Evolutionary conservation across 2,329 filamentous ascomycete genomes (phyloP).

Genomic region (Venturia asperata): DNA sequence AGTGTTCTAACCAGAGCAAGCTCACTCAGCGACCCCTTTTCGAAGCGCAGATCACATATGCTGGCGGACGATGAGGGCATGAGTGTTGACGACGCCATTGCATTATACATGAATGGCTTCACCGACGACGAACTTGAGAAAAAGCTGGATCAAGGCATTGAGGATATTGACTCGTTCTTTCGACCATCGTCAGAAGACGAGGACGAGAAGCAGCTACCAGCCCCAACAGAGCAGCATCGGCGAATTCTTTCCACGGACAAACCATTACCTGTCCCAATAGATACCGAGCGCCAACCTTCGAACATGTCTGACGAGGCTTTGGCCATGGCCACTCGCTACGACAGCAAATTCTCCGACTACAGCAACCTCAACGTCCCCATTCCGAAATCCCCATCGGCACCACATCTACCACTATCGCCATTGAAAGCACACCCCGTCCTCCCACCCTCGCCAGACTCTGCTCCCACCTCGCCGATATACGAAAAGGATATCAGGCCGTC

Average conservation of each 20-base stretch:
- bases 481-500: neutral
- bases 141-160: constrained; percentile 11
- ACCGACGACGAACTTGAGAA: constrained; percentile 35
- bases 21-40: constrained; percentile 55
- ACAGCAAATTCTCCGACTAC: constrained; percentile 12
- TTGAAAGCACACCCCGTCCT: constrained; percentile 6
- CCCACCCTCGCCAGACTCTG: constrained; percentile 1
- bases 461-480: constrained; percentile 14
- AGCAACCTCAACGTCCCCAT: constrained; percentile 2
- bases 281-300: neutral
- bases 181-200: neutral
- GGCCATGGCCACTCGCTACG: neutral
- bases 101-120: constrained; percentile 54
- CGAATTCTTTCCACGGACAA: neutral
- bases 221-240: neutral
- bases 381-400: constrained; percentile 11
- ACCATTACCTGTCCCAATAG: neutral
- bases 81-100: constrained; percentile 55
- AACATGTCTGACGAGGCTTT: neutral
- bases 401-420: constrained; percentile 10
- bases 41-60: constrained; percentile 22
- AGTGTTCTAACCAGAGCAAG: constrained; percentile 75
- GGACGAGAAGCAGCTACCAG: neutral
- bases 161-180: constrained; percentile 14
- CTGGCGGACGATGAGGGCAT: constrained; percentile 40